Conservation (phyloP, 192 early-diverging fungal genomes). For the Rhizoclosmatium sp. region DNA sequence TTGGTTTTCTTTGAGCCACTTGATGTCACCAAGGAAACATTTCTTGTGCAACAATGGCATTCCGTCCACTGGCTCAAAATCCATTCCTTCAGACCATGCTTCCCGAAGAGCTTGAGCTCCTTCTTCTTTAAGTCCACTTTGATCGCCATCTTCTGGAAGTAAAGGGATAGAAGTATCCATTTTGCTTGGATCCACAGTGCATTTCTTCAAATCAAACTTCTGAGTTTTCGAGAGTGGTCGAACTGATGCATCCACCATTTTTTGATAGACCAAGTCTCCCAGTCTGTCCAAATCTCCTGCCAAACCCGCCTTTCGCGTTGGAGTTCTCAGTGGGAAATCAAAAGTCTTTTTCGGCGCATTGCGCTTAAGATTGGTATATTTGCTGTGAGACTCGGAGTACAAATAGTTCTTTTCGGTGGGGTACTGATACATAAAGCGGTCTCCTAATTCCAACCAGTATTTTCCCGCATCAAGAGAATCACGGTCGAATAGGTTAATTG, state of each 20-base stretch:
- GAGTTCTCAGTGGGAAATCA: not conserved
- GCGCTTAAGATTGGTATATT: not conserved
- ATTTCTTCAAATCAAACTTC: not conserved
- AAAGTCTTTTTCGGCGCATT: not conserved
- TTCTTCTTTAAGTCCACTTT: not conserved
- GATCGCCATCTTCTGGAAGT: slow-evolving; percentile 14
- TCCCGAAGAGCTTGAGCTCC: not conserved
- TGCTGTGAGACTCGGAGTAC: not conserved
- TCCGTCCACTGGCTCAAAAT: not conserved
- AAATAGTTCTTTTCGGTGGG: not conserved
- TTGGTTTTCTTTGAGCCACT: slow-evolving; percentile 6
- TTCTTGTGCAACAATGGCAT: slow-evolving; percentile 12
- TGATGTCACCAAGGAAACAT: slow-evolving; percentile 20
- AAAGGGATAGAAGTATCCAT: not conserved
- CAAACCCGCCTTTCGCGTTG: not conserved
- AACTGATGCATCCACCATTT: not conserved
- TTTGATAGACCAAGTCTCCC: not conserved
- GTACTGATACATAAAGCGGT: not conserved
- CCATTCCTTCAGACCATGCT: slow-evolving; percentile 18
- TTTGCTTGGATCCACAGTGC: not conserved
- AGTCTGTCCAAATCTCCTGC: not conserved
- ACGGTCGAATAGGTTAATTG: not conserved
- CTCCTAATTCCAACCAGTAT: slow-evolving; percentile 1
- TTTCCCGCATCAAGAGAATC: not conserved
- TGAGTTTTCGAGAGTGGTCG: not conserved